These are phyloP conservation scores for Viola odorata DNA, from an alignment of 345 rosid species.

Conservation along the genomic window DNA sequence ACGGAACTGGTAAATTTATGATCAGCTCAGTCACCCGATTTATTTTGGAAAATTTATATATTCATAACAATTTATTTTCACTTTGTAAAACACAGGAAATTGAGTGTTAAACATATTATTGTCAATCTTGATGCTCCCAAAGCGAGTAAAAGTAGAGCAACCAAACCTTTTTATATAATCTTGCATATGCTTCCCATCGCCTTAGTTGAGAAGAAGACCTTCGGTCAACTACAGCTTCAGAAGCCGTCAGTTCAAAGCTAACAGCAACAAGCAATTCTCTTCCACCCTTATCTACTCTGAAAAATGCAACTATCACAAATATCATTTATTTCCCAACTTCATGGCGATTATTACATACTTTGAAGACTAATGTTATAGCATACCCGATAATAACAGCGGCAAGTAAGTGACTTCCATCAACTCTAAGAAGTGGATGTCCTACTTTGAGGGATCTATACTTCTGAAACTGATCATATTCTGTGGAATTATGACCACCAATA, in stretches of 20 bases:
- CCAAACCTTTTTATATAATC: slow-evolving; percentile 56
- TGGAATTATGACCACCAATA: slow-evolving; percentile 29
- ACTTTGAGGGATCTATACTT: slow-evolving; percentile 51
- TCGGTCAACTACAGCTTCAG: slow-evolving; percentile 68
- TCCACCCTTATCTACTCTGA: slow-evolving; percentile 60
- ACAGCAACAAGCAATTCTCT: slow-evolving; percentile 70
- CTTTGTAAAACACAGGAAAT: too few relatives aligned
- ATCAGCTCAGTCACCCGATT: too few relatives aligned
- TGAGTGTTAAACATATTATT: too few relatives aligned
- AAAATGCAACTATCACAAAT: slow-evolving; percentile 10
- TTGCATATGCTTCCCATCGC: slow-evolving; percentile 73
- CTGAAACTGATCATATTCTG: slow-evolving; percentile 31
- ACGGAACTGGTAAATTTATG: too few relatives aligned
- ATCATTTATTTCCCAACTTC: not conserved
- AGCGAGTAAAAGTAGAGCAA: slow-evolving; percentile 4
- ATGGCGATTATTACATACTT: not conserved
- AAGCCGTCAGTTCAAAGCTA: slow-evolving; percentile 62
- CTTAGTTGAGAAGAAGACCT: slow-evolving; percentile 54
- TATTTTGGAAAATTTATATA: too few relatives aligned
- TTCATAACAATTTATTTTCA: too few relatives aligned
- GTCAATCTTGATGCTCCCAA: too few relatives aligned
- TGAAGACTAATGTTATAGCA: not conserved
- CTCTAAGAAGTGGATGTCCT: slow-evolving; percentile 73
- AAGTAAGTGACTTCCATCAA: slow-evolving; percentile 63
- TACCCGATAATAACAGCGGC: slow-evolving; percentile 68